Evolutionary conservation across 257 asterid genomes (phyloP).

Genomic region (Solanum pennellii): DNA sequence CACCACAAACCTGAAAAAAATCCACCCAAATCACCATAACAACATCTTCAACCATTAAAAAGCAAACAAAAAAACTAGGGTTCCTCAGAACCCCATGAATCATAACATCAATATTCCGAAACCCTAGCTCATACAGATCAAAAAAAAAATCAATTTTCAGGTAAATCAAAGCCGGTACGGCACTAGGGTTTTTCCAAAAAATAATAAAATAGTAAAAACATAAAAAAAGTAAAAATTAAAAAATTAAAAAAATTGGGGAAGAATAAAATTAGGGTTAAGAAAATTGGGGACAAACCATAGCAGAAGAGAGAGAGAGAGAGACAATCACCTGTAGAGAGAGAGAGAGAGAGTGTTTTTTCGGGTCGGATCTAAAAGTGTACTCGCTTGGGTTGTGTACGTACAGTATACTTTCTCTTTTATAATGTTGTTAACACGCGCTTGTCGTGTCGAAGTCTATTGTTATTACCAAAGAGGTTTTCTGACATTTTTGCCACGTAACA

Average conservation of each 20-base stretch:
- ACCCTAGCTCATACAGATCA: slow-evolving; percentile 12
- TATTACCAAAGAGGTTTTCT: neutral
- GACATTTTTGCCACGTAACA: neutral
- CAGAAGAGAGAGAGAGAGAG: neutral
- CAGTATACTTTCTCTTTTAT: neutral
- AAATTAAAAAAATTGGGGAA: neutral
- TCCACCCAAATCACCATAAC: neutral
- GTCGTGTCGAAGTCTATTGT: neutral
- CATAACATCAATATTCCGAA: neutral
- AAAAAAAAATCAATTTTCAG: neutral
- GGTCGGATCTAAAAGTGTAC: slow-evolving; percentile 38
- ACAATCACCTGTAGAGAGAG: neutral
- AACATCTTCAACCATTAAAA: neutral
- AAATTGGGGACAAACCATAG: neutral
- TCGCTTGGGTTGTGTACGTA: slow-evolving; percentile 18
- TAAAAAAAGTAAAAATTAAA: neutral
- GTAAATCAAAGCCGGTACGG: neutral
- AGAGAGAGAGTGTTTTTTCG: neutral
- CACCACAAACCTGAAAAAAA: neutral
- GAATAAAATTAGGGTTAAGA: neutral
- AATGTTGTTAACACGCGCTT: slow-evolving; percentile 6
- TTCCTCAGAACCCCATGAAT: slow-evolving; percentile 26
- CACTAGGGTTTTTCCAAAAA: slow-evolving; percentile 29
- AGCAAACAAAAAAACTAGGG: slow-evolving; percentile 15
- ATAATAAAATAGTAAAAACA: neutral